Conservation (phyloP, 2,329 filamentous ascomycete genomes). For the Nemania sp. region DNA sequence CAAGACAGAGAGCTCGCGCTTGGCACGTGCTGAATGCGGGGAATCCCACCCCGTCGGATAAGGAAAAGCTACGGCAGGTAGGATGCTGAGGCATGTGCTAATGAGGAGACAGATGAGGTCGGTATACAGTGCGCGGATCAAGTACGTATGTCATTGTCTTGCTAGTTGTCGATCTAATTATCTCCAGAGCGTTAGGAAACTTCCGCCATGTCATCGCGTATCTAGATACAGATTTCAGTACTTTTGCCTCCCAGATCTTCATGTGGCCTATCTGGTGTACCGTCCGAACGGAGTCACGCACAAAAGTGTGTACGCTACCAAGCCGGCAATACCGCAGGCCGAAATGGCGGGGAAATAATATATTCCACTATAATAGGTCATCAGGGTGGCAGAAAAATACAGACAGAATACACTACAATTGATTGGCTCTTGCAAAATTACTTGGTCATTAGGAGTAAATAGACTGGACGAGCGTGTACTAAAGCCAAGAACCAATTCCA, state of each 20-base stretch:
- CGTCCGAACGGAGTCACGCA: too few species aligned
- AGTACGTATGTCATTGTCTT: not conserved
- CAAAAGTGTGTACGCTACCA: not conserved
- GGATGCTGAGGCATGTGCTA: too few species aligned
- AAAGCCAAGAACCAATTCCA: constrained; percentile 18
- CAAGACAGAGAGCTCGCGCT: constrained; percentile 12
- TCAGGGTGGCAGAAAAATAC: not conserved
- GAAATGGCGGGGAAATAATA: not conserved
- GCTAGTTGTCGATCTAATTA: not conserved
- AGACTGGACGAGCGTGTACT: not conserved
- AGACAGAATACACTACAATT: not conserved
- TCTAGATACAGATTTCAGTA: not conserved
- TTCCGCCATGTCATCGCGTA: too few species aligned
- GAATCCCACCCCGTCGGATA: constrained; percentile 27
- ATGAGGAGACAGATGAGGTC: not conserved
- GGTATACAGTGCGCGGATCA: not conserved
- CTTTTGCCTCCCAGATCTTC: not conserved
- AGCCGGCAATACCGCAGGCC: not conserved
- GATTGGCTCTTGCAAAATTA: not conserved
- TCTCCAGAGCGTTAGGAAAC: not conserved
- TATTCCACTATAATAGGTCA: not conserved
- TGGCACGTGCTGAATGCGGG: constrained; percentile 22
- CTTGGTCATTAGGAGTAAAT: not conserved
- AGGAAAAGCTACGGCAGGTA: too few species aligned
- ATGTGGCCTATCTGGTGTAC: not conserved